Percentiles rank a stretch among this genome's conserved stretches.
Evolutionary conservation across 495 filamentous ascomycete species (phyloP).

Genomic region (Venustampulla echinocandica): DNA sequence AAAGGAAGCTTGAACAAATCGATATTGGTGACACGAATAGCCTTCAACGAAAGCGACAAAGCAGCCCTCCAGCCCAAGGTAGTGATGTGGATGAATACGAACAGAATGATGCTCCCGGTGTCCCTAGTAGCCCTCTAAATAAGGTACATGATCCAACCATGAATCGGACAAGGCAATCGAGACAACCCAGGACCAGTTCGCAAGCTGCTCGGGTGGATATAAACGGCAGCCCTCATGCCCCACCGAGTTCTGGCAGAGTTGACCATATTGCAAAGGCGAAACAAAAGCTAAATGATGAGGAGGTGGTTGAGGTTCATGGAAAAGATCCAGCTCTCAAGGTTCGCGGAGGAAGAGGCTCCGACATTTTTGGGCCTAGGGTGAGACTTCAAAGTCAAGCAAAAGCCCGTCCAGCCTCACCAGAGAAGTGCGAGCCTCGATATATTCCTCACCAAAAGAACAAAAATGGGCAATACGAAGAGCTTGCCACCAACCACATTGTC

Average conservation of each 20-base stretch:
- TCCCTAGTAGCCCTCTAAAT: background rate
- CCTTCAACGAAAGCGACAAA: conserved; percentile 10
- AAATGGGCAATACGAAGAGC: conserved; percentile 10
- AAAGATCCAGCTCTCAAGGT: background rate
- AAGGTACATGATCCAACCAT: background rate
- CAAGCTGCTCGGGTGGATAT: conserved; percentile 24
- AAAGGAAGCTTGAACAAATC: conserved; percentile 8
- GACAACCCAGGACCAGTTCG: conserved; percentile 10
- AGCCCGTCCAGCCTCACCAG: conserved; percentile 4
- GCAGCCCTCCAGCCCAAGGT: conserved; percentile 2
- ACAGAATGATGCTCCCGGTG: background rate
- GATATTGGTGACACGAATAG: background rate
- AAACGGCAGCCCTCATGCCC: conserved; percentile 27
- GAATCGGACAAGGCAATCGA: background rate
- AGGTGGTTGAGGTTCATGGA: background rate
- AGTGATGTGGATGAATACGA: background rate
- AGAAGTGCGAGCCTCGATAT: conserved; percentile 10
- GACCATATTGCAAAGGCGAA: conserved; percentile 13
- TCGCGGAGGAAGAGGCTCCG: background rate
- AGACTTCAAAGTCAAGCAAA: conserved; percentile 11
- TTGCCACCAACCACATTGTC: conserved; percentile 8
- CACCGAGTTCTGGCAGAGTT: background rate
- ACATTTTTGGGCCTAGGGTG: conserved; percentile 14
- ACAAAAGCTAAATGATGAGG: background rate
- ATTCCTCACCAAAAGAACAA: conserved; percentile 13